phyloP scores from a whole-genome alignment of 768 basidiomycete species.

The Coprinopsis cinerea region DNA sequence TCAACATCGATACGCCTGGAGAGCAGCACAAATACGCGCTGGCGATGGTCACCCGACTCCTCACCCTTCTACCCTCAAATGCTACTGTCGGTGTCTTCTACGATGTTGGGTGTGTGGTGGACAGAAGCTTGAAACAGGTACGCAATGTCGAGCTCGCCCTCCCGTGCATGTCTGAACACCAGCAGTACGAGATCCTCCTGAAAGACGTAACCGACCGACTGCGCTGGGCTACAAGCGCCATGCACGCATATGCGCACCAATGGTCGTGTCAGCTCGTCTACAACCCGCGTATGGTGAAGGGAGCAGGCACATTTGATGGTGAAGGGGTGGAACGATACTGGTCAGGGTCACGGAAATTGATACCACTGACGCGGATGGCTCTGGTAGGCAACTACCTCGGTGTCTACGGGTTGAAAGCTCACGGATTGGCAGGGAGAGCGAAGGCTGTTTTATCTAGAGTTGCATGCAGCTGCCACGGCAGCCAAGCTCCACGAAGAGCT shows the following conservation, averaged over 20 bases:
- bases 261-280: constrained; percentile 27
- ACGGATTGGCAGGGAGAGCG: background rate
- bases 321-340: constrained; percentile 31
- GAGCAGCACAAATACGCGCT: constrained; percentile 14
- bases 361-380: constrained; percentile 2
- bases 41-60: constrained; percentile 26
- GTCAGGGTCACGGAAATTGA: constrained; percentile 19
- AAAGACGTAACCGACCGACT: constrained; percentile 16
- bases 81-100: constrained; percentile 24
- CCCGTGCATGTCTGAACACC: background rate
- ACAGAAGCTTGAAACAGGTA: constrained; percentile 25
- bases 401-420: too few species aligned
- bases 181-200: constrained; percentile 23
- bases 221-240: constrained; percentile 26
- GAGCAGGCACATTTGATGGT: constrained; percentile 26
- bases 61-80: constrained; percentile 18
- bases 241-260: too few species aligned
- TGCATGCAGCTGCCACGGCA: constrained; percentile 15
- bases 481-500: constrained; percentile 22
- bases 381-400: constrained; percentile 21
- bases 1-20: constrained; percentile 31
- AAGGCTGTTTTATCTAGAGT: background rate
- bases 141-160: background rate
- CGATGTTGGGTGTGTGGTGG: constrained; percentile 30
- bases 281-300: constrained; percentile 23